Evolutionary conservation across 2,329 filamentous ascomycete species (phyloP), one percentile per base, ranked within the genome.

Genomic region (Aaosphaeria pasadenensis): DNA sequence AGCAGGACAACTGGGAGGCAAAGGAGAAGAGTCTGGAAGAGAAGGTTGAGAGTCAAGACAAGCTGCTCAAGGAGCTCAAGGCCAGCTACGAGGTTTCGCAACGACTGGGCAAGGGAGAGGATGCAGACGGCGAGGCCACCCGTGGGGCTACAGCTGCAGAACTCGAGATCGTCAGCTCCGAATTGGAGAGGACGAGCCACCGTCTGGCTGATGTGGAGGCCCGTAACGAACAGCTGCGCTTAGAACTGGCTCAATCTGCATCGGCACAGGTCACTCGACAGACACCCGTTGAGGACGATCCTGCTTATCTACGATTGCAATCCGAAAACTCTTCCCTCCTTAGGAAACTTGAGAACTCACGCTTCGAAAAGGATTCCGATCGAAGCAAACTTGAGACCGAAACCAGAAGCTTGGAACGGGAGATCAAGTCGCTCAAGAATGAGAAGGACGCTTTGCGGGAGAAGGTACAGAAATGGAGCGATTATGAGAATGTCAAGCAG

Each of bases 21-120:
- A 96, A 95, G 67, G 94, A 99, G 74, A 89, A 88, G 74, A 85
- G 83, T 30, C 73, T 96, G 50, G 91, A 96, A 63, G 92, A 97
- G 60, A 97, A 96, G 73, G 79, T 95, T 3, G 92, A 96, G 69
- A 95, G 87, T 59, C 92, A 99, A 66, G 94, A 99, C 43, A 85
- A 91, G 5, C 74, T 99, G 36, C 73, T 99, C 58, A 96, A 88
- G 64, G 95, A 99, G 70, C 84, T 97, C 66, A 97, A 96, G 73
- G 94, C 94, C 29, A 96, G 86, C 74, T 96, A 96, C 66, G 94
- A 99, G 71, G 94, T 99, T 46, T 94, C 89, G 41, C 91, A 97
- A 69, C 83, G 94, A 44, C 77, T 99, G 44, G 91, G 86, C 44
- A 86, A 85, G 57, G 83, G 84, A 11, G 86, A 87, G 32, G 81